Conservation (phyloP, 345 rosid genomes). For the Gossypium rotundifolium region DNA sequence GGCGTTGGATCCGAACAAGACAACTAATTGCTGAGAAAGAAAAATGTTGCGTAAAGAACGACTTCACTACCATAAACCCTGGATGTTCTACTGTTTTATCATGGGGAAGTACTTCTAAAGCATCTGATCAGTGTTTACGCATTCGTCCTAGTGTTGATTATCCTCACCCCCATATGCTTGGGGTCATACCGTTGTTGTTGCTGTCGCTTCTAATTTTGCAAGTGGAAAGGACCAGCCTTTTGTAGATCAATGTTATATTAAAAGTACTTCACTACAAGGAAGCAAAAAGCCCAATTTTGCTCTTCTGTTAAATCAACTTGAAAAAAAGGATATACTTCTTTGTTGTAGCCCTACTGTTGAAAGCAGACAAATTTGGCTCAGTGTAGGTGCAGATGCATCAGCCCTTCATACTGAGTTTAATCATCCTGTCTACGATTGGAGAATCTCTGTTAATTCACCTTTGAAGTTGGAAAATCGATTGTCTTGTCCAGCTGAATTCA, state of each 20-base stretch:
- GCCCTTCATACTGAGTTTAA: constrained; percentile 88
- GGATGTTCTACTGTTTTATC: constrained; percentile 75
- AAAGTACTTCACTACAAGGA: constrained; percentile 56
- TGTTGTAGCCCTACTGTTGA: constrained; percentile 49
- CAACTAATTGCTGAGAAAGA: constrained; percentile 27
- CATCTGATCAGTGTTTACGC: constrained; percentile 59
- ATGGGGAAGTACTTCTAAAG: constrained; percentile 68
- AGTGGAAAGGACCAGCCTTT: constrained; percentile 66
- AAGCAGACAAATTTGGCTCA: constrained; percentile 78
- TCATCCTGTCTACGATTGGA: constrained; percentile 96
- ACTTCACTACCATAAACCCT: constrained; percentile 40
- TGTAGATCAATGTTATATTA: constrained; percentile 60
- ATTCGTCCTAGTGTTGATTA: constrained; percentile 60
- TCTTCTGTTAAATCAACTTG: constrained; percentile 69
- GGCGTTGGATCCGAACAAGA: constrained; percentile 58
- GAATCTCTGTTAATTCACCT: constrained; percentile 75
- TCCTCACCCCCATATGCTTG: constrained; percentile 53
- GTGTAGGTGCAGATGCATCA: constrained; percentile 82
- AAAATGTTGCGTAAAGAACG: constrained; percentile 13
- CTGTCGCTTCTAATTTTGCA: constrained; percentile 50
- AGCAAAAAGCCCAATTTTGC: constrained; percentile 42
- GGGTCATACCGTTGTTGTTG: constrained; percentile 47
- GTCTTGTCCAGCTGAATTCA: constrained; percentile 83
- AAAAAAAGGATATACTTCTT: constrained; percentile 86
- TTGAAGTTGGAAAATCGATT: constrained; percentile 92